Evolutionary conservation across 2,329 filamentous ascomycete genomes (phyloP).

Genomic region (Penicillium crustosum): DNA sequence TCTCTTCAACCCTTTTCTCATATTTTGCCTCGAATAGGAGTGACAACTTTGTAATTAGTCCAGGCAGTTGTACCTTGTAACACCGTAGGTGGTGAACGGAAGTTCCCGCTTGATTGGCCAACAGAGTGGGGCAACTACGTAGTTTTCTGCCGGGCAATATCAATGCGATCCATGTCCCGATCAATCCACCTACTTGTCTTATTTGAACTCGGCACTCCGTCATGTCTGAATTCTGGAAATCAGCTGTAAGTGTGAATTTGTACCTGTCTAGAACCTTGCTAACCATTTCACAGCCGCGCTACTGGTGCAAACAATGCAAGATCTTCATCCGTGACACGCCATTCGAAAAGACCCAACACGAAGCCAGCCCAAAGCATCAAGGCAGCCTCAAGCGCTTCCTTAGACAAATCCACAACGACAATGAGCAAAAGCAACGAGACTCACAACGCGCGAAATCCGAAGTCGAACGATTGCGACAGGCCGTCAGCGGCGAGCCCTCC

Average conservation of each 20-base stretch:
- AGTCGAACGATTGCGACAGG: slow-evolving; percentile 78
- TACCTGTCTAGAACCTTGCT: slow-evolving; percentile 11
- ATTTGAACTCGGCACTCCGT: neutral
- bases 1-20: neutral
- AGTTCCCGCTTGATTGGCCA: neutral
- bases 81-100: neutral
- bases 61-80: neutral
- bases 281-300: slow-evolving; percentile 63
- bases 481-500: slow-evolving; percentile 56
- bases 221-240: slow-evolving; percentile 99
- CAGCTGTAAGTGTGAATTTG: slow-evolving; percentile 59
- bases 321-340: slow-evolving; percentile 88
- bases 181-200: neutral
- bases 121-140: neutral
- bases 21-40: neutral
- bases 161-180: neutral
- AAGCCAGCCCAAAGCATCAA: slow-evolving; percentile 82
- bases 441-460: slow-evolving; percentile 81
- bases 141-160: neutral
- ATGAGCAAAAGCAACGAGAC: slow-evolving; percentile 77
- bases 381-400: slow-evolving; percentile 83
- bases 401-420: slow-evolving; percentile 79
- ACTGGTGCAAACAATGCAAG: slow-evolving; percentile 98
- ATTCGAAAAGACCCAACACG: slow-evolving; percentile 85
- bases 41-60: neutral